A percentile compares a stretch with the other conserved stretches of the same genome.
Evolutionary conservation across 768 basidiomycete species (phyloP).

Genomic region (Gymnopilus junonius): DNA sequence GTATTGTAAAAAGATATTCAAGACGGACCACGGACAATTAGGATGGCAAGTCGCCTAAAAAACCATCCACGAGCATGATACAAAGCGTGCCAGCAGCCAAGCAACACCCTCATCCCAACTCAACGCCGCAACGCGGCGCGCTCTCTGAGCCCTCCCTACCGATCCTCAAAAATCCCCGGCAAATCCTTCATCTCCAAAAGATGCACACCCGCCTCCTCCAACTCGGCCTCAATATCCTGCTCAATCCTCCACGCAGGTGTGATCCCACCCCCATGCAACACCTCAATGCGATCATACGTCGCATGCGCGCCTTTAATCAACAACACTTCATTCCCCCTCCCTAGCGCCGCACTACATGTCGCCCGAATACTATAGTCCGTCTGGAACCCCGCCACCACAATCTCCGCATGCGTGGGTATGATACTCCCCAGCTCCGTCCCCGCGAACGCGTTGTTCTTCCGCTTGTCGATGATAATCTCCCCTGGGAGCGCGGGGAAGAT

Average conservation of each 20-base stretch:
- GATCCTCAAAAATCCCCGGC: conserved; percentile 58
- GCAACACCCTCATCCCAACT: too few species aligned
- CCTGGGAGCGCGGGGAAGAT: conserved; percentile 51
- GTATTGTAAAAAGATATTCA: too few species aligned
- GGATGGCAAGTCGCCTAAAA: too few species aligned
- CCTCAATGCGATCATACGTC: conserved; percentile 69
- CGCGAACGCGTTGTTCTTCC: conserved; percentile 72
- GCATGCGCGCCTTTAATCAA: conserved; percentile 68
- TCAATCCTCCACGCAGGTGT: conserved; percentile 43
- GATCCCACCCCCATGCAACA: conserved; percentile 57
- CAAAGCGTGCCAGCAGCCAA: too few species aligned
- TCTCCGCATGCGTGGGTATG: conserved; percentile 57
- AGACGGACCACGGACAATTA: too few species aligned
- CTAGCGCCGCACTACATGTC: conserved; percentile 50
- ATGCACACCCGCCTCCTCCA: conserved; percentile 71
- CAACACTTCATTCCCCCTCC: conserved; percentile 67
- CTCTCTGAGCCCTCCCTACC: conserved; percentile 42
- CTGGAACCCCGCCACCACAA: conserved; percentile 69
- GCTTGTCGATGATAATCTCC: conserved; percentile 67
- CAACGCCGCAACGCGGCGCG: too few species aligned
- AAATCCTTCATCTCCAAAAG: conserved; percentile 72
- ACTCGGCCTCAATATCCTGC: conserved; percentile 63
- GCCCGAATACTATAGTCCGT: conserved; percentile 66
- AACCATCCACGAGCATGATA: too few species aligned
- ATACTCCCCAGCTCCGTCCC: conserved; percentile 57